Evolutionary conservation across 352 stramenopile species (phyloP).

Genomic region (Globisporangium heterothallicum): DNA sequence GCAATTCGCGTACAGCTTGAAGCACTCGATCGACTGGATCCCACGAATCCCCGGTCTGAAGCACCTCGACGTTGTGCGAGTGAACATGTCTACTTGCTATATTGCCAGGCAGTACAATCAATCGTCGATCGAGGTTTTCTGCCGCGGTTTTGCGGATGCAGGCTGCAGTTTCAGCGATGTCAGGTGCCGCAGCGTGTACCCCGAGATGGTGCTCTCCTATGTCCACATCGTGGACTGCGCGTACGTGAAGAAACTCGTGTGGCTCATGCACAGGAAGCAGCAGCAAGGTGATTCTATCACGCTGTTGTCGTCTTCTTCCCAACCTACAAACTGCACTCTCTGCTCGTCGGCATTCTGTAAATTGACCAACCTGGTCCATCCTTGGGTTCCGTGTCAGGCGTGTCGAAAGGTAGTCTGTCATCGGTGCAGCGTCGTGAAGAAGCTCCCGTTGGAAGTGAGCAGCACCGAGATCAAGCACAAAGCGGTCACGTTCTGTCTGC

Average conservation of each 20-base stretch:
- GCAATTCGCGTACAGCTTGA: slow-evolving; percentile 21
- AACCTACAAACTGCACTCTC: not conserved
- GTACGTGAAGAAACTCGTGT: slow-evolving; percentile 9
- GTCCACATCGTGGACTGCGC: slow-evolving; percentile 7
- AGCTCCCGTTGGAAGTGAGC: slow-evolving; percentile 2
- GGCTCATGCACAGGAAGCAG: slow-evolving; percentile 4
- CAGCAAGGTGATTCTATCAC: not conserved
- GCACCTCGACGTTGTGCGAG: slow-evolving; percentile 10
- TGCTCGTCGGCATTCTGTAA: not conserved
- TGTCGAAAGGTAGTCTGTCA: slow-evolving; percentile 5
- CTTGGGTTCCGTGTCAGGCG: slow-evolving; percentile 1
- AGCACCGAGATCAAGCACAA: slow-evolving; percentile 7
- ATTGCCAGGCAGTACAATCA: not conserved
- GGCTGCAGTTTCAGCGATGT: not conserved
- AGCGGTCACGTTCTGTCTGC: slow-evolving; percentile 4
- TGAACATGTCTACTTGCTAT: slow-evolving; percentile 8
- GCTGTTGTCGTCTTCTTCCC: not conserved
- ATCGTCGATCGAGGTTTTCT: slow-evolving; percentile 2
- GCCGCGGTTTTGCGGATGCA: slow-evolving; percentile 1
- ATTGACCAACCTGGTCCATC: not conserved
- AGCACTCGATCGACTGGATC: slow-evolving; percentile 13
- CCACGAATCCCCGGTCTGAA: slow-evolving; percentile 8
- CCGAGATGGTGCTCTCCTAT: not conserved
- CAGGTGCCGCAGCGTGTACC: not conserved
- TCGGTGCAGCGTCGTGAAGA: slow-evolving; percentile 14